phyloP scores from a whole-genome alignment of 768 basidiomycete genomes.

The Sutorius australiensis region DNA sequence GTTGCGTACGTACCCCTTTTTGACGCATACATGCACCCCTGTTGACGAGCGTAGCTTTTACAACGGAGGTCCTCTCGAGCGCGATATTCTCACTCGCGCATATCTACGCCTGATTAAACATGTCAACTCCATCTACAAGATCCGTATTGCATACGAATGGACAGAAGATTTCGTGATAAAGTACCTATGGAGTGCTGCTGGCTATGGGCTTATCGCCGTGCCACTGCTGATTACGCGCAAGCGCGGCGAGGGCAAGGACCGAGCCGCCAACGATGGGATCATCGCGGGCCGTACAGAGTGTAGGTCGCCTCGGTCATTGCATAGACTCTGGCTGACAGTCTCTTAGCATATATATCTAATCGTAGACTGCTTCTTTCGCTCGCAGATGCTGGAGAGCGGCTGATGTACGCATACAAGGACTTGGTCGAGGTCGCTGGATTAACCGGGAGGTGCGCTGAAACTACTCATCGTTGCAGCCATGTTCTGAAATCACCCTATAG shows the following conservation, averaged over 20 bases:
- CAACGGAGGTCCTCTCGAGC: conserved; percentile 80
- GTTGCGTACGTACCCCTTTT: conserved; percentile 60
- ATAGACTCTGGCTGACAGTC: neutral
- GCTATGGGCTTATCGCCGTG: conserved; percentile 88
- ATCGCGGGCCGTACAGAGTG: conserved; percentile 52
- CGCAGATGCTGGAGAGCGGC: conserved; percentile 92
- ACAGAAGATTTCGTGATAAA: conserved; percentile 97
- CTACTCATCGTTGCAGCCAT: neutral
- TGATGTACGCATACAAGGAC: conserved; percentile 98
- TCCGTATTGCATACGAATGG: conserved; percentile 90
- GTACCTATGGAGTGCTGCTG: conserved; percentile 91
- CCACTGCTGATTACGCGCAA: conserved; percentile 73
- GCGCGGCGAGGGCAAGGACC: conserved; percentile 9
- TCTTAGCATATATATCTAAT: conserved; percentile 84
- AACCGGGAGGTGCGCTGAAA: conserved; percentile 47
- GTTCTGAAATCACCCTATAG: conserved; percentile 34
- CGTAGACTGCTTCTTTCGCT: conserved; percentile 86
- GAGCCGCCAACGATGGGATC: conserved; percentile 25
- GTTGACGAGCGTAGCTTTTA: conserved; percentile 62
- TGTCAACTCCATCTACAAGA: conserved; percentile 91
- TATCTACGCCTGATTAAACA: conserved; percentile 83
- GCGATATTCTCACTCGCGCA: conserved; percentile 71
- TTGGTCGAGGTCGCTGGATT: conserved; percentile 92
- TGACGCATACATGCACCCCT: neutral
- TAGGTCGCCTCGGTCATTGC: conserved; percentile 16